Evolutionary conservation across 768 basidiomycete genomes (phyloP), one percentile per base, ranked within the genome.

Genomic region (Lactifluus echinatus): DNA sequence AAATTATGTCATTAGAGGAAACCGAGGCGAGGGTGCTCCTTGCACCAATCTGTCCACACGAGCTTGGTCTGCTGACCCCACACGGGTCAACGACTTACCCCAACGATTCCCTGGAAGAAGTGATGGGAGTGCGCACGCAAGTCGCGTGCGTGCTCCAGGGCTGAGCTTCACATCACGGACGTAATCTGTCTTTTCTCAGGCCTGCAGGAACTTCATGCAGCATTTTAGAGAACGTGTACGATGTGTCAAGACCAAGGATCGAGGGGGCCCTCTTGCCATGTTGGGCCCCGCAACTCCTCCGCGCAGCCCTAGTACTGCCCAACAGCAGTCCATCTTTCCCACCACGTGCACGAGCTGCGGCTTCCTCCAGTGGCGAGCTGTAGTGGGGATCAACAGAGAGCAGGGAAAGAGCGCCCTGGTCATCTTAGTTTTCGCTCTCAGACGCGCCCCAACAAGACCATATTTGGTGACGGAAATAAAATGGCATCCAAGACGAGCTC

Each of bases 381-480:
- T 21, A 19, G 28, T 39, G 23, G 28, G 50, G 56, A 52, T 52
- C 50, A 57, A 46, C 17, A 31, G 45, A 36, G 14, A 46, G 33
- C 14, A 28, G 21, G 44, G 29, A 40, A 44, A 57, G 29, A 39
- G 44, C 23, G 31, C n/a, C 10, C 29, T 46, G 42, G 28, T 43
- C 34, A 37, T 57, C 56, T 45, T 17, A 15, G 50, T 31, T 39
- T 31, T 26, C 28, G 23, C 44, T 29, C 44, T 29, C 51, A 57
- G 31, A 47, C 45, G 37, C 29, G 37, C 23, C 24, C 19, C n/a
- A n/a, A 37, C 44, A 54, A n/a, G 34, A 46, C 45, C 47, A 54
- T 44, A 59, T 59, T 59, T 49, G 57, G 57, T 49, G 47, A 59
- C 57, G 57, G 57, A 36, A 48, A 21, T 24, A 44, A 51, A 57